Conservation (phyloP, 2,329 filamentous ascomycete species). For the Gliomastix tumulicola region DNA sequence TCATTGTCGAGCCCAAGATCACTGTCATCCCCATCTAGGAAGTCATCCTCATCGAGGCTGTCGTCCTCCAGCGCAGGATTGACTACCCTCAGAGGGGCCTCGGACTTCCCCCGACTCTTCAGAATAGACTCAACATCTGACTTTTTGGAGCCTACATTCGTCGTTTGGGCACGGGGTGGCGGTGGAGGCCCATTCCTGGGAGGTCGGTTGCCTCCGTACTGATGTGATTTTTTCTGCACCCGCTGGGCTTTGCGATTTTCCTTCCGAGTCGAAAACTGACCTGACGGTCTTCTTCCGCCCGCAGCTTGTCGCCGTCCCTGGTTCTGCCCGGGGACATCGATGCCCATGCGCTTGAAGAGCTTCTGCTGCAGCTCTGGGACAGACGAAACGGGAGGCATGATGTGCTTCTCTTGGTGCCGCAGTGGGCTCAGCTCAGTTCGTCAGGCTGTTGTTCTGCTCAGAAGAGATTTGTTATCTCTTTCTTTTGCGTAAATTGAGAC, state of each 20-base stretch:
- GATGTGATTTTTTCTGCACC: constrained; percentile 47
- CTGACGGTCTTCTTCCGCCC: constrained; percentile 8
- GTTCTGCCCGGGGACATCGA: constrained; percentile 16
- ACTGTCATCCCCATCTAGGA: constrained; percentile 14
- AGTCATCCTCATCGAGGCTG: constrained; percentile 1
- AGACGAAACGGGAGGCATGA: constrained; percentile 14
- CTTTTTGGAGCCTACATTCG: too few relatives aligned
- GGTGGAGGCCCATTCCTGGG: background rate
- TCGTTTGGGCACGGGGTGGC: too few relatives aligned
- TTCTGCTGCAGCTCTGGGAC: constrained; percentile 26
- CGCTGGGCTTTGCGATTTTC: constrained; percentile 62
- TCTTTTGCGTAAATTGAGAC: too few relatives aligned
- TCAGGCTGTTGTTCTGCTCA: constrained; percentile 5
- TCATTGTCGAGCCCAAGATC: too few relatives aligned
- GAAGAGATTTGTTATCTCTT: too few relatives aligned
- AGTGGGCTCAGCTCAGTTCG: too few relatives aligned
- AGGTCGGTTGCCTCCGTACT: constrained; percentile 6
- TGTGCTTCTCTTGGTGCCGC: too few relatives aligned
- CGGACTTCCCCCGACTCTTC: background rate
- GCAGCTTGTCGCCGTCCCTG: constrained; percentile 1
- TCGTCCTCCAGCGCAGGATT: constrained; percentile 3
- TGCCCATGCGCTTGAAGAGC: constrained; percentile 27
- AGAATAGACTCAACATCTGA: too few relatives aligned
- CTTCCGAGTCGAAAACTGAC: constrained; percentile 38
- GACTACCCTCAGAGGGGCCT: background rate